Conservation (phyloP, 1,284 basidiomycete genomes). For the Sporisorium iseilematis-ciliati region DNA sequence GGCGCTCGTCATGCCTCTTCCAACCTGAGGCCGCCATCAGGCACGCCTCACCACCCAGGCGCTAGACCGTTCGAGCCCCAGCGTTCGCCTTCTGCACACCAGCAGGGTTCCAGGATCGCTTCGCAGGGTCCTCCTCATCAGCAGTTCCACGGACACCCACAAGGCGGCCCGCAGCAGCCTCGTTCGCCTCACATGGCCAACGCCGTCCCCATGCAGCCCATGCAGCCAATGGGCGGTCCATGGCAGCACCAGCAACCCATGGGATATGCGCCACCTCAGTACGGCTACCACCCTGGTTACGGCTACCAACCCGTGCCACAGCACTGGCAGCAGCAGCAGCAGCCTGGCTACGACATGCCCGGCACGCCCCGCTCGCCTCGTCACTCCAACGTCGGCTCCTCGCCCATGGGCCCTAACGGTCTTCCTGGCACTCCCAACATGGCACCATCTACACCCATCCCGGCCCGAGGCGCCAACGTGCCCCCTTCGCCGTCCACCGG, state of each 20-base stretch:
- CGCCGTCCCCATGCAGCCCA: conserved; percentile 57
- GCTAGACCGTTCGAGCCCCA: conserved; percentile 58
- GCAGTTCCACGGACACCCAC: conserved; percentile 51
- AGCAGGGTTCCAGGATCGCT: conserved; percentile 42
- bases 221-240: conserved; percentile 58
- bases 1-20: conserved; percentile 48
- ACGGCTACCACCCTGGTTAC: conserved; percentile 60
- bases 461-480: conserved; percentile 42
- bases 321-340: conserved; percentile 44
- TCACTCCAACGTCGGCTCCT: conserved; percentile 56
- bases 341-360: conserved; percentile 55
- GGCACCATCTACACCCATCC: conserved; percentile 49
- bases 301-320: conserved; percentile 55
- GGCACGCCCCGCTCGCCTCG: conserved; percentile 62
- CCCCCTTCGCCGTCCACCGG: conserved; percentile 50
- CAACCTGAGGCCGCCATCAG: conserved; percentile 53
- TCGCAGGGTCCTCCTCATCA: conserved; percentile 46
- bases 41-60: conserved; percentile 47
- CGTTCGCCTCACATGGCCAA: conserved; percentile 61
- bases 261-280: conserved; percentile 50
- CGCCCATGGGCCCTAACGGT: conserved; percentile 61
- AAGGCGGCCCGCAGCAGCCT: conserved; percentile 54
- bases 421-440: conserved; percentile 56
- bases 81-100: conserved; percentile 53
- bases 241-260: conserved; percentile 58